A percentile compares a stretch with the other conserved stretches of the same genome.
These are phyloP conservation scores for Sugiyamaella lignohabitans DNA, from an alignment of 805 yeast genomes.

Conservation along the genomic window DNA sequence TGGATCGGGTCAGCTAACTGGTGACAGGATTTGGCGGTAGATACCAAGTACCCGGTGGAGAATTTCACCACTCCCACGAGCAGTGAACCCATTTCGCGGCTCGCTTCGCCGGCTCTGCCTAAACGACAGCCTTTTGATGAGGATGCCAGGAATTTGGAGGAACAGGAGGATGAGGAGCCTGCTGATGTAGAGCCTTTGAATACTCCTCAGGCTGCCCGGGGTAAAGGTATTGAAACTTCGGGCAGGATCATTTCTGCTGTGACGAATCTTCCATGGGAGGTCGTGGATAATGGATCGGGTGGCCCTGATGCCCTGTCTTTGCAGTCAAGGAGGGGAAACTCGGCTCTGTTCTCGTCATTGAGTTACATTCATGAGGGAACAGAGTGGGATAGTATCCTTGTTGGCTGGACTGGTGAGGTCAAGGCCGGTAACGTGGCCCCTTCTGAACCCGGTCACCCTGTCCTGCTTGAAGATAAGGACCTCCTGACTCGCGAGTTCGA, in stretches of 20 bases:
- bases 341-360: constrained; percentile 75
- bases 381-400: constrained; percentile 79
- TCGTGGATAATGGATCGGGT: constrained; percentile 32
- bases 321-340: constrained; percentile 55
- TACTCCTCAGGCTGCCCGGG: constrained; percentile 6
- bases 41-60: too few species aligned
- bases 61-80: too few species aligned
- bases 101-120: not conserved
- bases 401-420: constrained; percentile 96
- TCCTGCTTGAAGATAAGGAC: not conserved
- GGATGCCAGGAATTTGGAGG: not conserved
- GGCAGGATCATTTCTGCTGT: constrained; percentile 66
- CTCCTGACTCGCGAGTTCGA: constrained; percentile 34
- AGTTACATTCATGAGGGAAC: constrained; percentile 56
- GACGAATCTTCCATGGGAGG: constrained; percentile 61
- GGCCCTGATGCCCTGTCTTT: constrained; percentile 21
- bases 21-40: too few species aligned
- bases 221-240: constrained; percentile 30
- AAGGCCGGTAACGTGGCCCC: constrained; percentile 14
- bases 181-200: not conserved
- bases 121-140: not conserved
- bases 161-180: not conserved
- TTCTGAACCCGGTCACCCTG: constrained; percentile 1
- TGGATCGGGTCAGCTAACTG: too few species aligned
- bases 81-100: not conserved